Percentiles rank a stretch among this genome's conserved stretches.
Conservation (phyloP, 1,284 basidiomycete genomes). For the Golubevia sp. region DNA sequence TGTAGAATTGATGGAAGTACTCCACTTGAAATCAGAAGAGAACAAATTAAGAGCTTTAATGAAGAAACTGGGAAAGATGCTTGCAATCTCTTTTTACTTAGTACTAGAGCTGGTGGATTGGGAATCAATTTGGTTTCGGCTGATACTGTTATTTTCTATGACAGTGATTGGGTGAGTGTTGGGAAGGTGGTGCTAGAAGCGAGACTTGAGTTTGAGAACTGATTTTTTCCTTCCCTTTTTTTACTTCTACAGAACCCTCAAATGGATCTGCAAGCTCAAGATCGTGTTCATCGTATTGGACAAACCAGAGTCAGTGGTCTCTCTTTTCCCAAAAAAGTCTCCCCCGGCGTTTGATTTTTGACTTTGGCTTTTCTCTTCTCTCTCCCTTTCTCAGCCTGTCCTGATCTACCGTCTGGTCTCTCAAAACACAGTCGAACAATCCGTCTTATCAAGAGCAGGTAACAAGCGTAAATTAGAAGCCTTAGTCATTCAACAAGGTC, state of each 20-base stretch:
- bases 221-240: slow-evolving; percentile 1
- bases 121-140: slow-evolving; percentile 86
- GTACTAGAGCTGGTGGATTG: slow-evolving; percentile 87
- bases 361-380: neutral
- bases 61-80: slow-evolving; percentile 70
- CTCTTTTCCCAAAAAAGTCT: slow-evolving; percentile 11
- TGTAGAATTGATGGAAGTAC: slow-evolving; percentile 91
- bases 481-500: slow-evolving; percentile 88
- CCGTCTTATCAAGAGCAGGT: slow-evolving; percentile 83
- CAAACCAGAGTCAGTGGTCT: slow-evolving; percentile 71
- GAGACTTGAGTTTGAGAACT: neutral
- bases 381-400: slow-evolving; percentile 18
- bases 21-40: slow-evolving; percentile 75
- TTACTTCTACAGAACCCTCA: slow-evolving; percentile 71
- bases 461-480: slow-evolving; percentile 89
- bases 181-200: too few species aligned
- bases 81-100: slow-evolving; percentile 82
- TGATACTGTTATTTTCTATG: slow-evolving; percentile 92
- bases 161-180: slow-evolving; percentile 83
- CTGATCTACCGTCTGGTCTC: slow-evolving; percentile 78
- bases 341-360: neutral
- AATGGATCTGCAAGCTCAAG: slow-evolving; percentile 94
- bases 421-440: slow-evolving; percentile 80
- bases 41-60: slow-evolving; percentile 86
- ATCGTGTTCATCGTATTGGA: slow-evolving; percentile 92